A percentile compares a stretch with the other conserved stretches of the same genome.
Evolutionary conservation across 106 monocot genomes (phyloP).

Genomic region (Narthecium ossifragum): DNA sequence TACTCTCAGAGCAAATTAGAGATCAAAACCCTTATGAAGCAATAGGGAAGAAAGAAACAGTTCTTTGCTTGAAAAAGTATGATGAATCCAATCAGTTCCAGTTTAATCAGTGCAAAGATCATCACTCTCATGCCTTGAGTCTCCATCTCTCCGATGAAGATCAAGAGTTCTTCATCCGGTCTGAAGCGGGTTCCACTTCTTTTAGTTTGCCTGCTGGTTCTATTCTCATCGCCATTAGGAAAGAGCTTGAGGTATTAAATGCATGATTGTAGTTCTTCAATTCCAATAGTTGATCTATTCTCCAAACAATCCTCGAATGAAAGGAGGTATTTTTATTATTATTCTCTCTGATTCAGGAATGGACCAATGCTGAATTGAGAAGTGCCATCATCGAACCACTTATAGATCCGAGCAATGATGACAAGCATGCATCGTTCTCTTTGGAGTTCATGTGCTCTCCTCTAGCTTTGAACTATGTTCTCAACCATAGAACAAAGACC

Average conservation of each 20-base stretch:
- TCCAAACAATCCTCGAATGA: background rate
- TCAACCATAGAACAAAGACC: background rate
- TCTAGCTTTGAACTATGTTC: background rate
- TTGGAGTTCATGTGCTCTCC: conserved; percentile 35
- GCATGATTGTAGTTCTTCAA: background rate
- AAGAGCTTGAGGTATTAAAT: conserved; percentile 36
- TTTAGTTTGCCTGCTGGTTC: conserved; percentile 20
- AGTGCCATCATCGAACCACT: conserved; percentile 22
- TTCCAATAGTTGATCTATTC: background rate
- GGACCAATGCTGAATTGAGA: conserved; percentile 35
- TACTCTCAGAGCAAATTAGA: conserved; percentile 20
- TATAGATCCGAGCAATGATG: conserved; percentile 22
- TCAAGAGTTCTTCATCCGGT: conserved; percentile 30
- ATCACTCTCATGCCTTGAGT: conserved; percentile 26
- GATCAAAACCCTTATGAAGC: background rate
- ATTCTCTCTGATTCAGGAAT: conserved; percentile 31
- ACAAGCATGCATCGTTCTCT: conserved; percentile 24
- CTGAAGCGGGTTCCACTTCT: conserved; percentile 16
- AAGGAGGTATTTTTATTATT: background rate
- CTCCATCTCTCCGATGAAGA: conserved; percentile 35
- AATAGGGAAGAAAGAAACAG: conserved; percentile 5
- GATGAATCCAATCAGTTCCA: too few relatives aligned
- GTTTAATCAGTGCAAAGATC: conserved; percentile 5
- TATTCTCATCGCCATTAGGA: conserved; percentile 29
- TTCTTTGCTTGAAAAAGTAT: conserved; percentile 26